These are phyloP conservation scores for Wickerhamiella qilinensis DNA, from an alignment of 805 yeast species.

Conservation along the genomic window DNA sequence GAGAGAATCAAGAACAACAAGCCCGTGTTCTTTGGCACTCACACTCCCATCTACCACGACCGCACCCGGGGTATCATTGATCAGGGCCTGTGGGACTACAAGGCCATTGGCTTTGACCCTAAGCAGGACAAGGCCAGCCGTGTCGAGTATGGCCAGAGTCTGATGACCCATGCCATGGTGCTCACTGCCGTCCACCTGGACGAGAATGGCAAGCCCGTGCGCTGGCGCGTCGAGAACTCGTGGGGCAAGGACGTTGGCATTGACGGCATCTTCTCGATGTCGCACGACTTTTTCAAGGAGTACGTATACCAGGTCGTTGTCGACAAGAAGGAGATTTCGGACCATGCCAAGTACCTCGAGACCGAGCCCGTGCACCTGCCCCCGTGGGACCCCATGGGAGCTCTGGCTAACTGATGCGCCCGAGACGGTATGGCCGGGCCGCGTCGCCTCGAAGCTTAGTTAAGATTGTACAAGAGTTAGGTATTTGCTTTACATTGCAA, in stretches of 20 bases:
- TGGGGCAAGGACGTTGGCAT: constrained; percentile 59
- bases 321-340: constrained; percentile 33
- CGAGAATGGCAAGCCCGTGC: constrained; percentile 38
- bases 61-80: constrained; percentile 57
- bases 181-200: constrained; percentile 70
- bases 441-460: background rate
- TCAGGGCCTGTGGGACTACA: constrained; percentile 48
- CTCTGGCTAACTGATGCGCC: constrained; percentile 39
- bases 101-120: constrained; percentile 30
- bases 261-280: constrained; percentile 56
- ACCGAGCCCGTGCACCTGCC: constrained; percentile 42
- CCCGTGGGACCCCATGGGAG: constrained; percentile 72
- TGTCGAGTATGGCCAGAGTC: constrained; percentile 50
- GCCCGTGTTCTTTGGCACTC: constrained; percentile 79
- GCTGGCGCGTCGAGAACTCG: constrained; percentile 64
- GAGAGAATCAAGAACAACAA: constrained; percentile 54
- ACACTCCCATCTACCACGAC: constrained; percentile 67
- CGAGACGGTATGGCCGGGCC: too few relatives aligned
- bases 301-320: constrained; percentile 60
- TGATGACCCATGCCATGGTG: constrained; percentile 86
- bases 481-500: too few relatives aligned
- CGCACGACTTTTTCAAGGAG: constrained; percentile 58
- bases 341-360: constrained; percentile 26
- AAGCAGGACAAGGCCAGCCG: constrained; percentile 49
- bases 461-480: too few relatives aligned